Base-by-base conservation (phyloP, 2,329 filamentous ascomycete species). In the Exophiala oligosperma region DNA sequence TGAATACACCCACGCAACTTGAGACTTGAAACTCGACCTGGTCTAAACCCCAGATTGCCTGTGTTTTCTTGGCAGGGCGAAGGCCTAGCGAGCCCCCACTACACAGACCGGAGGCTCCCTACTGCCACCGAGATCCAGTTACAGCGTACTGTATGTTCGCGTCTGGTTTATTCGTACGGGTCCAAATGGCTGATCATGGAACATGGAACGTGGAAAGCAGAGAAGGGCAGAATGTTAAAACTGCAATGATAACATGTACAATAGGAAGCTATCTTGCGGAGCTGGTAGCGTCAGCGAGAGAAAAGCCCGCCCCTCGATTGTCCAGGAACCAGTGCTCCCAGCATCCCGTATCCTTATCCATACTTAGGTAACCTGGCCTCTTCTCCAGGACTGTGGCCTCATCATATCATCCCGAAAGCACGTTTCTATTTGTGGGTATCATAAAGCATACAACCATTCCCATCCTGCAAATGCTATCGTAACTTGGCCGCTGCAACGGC, bases 391-490 rank as follows among this genome's bases (percentile, higher is more conserved):
- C n/a, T 26, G 46, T 48, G 43, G 46, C 23, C 47, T 49, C 54
- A 38, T 52, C 44, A 52, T 57, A 48, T 47, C 44, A 35, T 63
- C 52, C 52, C n/a, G 52, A 64, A 55, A 46, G 32, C 46, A 48
- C 37, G 48, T 56, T 38, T 66, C 57, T 63, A 62, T 62, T 43
- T 43, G 40, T 61, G 64, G 64, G 63, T 66, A 65, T 65, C 64
- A 60, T 66, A 64, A 62, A 61, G 57, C 59, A 57, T 64, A 24
- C 54, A 62, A 52, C 63, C 55, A 49, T 38, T 58, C 52, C 46
- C 59, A 62, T 65, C 63, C 61, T 53, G 52, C 59, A 49, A 52
- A 58, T 65, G 64, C 64, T 65, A 63, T 64, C 60, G 55, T 65
- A 53, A 56, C 11, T 56, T 57, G 54, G 53, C 55, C 52, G 48